These are phyloP conservation scores for Trametes villosa DNA, from an alignment of 768 basidiomycete genomes.

Conservation along the genomic window DNA sequence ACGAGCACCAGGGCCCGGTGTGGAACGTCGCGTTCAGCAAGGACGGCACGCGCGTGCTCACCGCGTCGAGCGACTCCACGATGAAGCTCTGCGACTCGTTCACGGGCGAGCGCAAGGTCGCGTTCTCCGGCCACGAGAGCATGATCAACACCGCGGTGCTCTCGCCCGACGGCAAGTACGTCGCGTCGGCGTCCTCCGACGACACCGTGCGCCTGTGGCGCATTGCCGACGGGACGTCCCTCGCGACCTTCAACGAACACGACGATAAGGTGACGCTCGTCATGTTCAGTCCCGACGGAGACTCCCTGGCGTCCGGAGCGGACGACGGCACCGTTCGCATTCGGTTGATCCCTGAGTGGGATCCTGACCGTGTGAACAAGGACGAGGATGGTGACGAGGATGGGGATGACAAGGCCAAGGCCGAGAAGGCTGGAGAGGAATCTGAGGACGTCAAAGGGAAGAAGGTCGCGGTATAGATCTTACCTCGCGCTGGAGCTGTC, in stretches of 20 bases:
- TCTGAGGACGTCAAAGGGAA: too few species aligned
- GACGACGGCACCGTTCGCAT: constrained; percentile 26
- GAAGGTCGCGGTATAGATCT: too few species aligned
- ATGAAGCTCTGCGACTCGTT: constrained; percentile 20
- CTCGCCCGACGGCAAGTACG: constrained; percentile 34
- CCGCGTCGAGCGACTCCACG: constrained; percentile 17
- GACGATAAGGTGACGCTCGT: constrained; percentile 27
- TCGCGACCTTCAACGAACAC: constrained; percentile 25
- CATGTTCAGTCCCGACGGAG: constrained; percentile 34
- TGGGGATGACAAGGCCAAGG: too few species aligned
- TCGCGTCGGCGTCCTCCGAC: constrained; percentile 37
- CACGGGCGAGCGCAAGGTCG: background rate
- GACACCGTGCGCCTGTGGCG: constrained; percentile 35
- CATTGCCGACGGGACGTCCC: background rate
- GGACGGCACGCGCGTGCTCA: constrained; percentile 15
- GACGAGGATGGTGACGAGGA: too few species aligned
- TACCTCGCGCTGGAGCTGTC: too few species aligned
- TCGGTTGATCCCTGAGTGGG: constrained; percentile 6
- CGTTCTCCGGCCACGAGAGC: constrained; percentile 3
- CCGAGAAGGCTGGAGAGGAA: too few species aligned
- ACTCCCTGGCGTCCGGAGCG: constrained; percentile 24
- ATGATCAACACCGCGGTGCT: constrained; percentile 28
- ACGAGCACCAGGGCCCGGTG: constrained; percentile 5
- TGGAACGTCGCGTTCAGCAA: constrained; percentile 18
- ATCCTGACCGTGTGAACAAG: background rate